phyloP scores from a whole-genome alignment of 2,329 filamentous ascomycete species.

The Sporothrix humicola region DNA sequence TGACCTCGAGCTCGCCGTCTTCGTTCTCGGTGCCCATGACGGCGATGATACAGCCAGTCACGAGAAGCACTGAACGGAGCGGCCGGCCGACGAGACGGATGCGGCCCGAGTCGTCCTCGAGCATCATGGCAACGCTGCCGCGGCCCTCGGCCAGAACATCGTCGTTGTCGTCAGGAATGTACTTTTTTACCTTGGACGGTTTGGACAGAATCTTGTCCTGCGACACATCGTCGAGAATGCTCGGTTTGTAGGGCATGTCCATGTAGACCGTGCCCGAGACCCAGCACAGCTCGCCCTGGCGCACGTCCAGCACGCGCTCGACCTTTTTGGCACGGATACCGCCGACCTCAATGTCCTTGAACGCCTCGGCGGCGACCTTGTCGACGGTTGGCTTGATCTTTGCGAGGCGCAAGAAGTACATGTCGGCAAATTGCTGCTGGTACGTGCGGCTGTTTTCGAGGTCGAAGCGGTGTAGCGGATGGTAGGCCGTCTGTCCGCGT shows the following conservation, averaged over 20 bases:
- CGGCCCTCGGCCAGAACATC: constrained; percentile 51
- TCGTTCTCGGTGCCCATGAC: constrained; percentile 92
- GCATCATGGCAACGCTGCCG: constrained; percentile 60
- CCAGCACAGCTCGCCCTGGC: constrained; percentile 95
- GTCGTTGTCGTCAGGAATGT: constrained; percentile 67
- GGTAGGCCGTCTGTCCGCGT: constrained; percentile 66
- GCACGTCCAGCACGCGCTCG: constrained; percentile 90
- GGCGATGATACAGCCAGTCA: constrained; percentile 93
- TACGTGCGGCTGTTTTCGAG: constrained; percentile 77
- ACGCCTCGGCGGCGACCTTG: constrained; percentile 72
- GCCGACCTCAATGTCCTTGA: constrained; percentile 78
- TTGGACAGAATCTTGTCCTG: constrained; percentile 63
- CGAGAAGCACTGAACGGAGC: constrained; percentile 72
- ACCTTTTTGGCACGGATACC: constrained; percentile 76
- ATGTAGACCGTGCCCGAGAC: constrained; percentile 94
- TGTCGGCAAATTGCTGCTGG: constrained; percentile 93
- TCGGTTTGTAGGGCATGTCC: constrained; percentile 95
- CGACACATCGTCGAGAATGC: constrained; percentile 91
- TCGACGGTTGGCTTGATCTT: constrained; percentile 87
- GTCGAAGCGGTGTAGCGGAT: constrained; percentile 74
- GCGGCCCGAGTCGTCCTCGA: constrained; percentile 95
- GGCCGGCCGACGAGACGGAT: constrained; percentile 76
- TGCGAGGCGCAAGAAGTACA: constrained; percentile 92
- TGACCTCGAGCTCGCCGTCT: constrained; percentile 88
- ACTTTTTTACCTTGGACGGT: constrained; percentile 77